Evolutionary conservation across 768 basidiomycete genomes (phyloP).

Genomic region (Calocybe indica): DNA sequence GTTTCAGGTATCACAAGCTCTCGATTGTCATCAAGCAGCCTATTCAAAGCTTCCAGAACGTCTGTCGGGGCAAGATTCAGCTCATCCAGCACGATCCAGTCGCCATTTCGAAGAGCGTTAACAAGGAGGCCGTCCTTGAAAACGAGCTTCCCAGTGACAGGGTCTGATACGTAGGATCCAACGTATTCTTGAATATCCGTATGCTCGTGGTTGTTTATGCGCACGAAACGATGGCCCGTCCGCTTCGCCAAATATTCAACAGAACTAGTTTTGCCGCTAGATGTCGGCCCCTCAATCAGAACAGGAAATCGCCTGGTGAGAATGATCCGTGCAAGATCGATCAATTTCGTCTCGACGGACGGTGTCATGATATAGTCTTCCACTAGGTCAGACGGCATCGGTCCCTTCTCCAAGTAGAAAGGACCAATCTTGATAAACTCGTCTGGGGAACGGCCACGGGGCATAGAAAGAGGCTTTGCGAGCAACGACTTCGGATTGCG

Average conservation of each 20-base stretch:
- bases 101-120: conserved; percentile 82
- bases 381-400: conserved; percentile 50
- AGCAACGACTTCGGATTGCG: conserved; percentile 76
- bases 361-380: conserved; percentile 94
- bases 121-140: conserved; percentile 95
- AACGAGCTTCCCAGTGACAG: conserved; percentile 85
- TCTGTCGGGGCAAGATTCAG: conserved; percentile 97
- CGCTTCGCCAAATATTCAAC: conserved; percentile 91
- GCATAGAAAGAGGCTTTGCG: conserved; percentile 57
- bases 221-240: conserved; percentile 92
- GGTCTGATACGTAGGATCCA: conserved; percentile 93
- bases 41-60: conserved; percentile 94
- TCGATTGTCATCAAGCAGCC: conserved; percentile 94
- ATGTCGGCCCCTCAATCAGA: conserved; percentile 96
- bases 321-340: conserved; percentile 90
- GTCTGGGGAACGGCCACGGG: conserved; percentile 35
- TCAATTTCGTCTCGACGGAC: conserved; percentile 90
- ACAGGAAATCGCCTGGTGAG: conserved; percentile 88
- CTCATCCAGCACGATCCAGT: conserved; percentile 99
- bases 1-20: conserved; percentile 96
- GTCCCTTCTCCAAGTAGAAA: conserved; percentile 84
- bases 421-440: conserved; percentile 83
- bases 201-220: conserved; percentile 99
- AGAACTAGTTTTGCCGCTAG: conserved; percentile 95
- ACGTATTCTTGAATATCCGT: conserved; percentile 99